These are phyloP conservation scores for Suhomyces vadensis DNA, from an alignment of 805 yeast genomes.

Conservation along the genomic window DNA sequence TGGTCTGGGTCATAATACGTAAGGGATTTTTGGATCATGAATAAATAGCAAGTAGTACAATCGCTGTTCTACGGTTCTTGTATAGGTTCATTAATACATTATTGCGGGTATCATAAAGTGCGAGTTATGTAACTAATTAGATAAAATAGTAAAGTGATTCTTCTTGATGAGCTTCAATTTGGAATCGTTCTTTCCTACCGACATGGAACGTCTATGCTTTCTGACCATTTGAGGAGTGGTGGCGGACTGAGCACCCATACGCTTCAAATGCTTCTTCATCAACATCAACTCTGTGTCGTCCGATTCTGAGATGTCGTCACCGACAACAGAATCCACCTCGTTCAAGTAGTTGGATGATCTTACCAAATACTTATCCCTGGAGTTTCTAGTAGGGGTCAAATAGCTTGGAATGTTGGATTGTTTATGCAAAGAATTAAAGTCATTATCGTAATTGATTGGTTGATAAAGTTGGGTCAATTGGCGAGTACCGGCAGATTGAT, in stretches of 20 bases:
- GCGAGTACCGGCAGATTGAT: constrained; percentile 1
- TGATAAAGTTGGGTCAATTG: constrained; percentile 31
- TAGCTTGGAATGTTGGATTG: constrained; percentile 30
- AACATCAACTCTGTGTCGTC: constrained; percentile 22
- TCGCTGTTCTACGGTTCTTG: not conserved
- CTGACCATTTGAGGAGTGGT: constrained; percentile 5
- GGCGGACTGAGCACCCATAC: not conserved
- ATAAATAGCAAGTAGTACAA: no score
- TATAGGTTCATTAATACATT: constrained; percentile 4
- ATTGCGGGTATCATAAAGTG: constrained; percentile 2
- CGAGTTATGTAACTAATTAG: constrained; percentile 12
- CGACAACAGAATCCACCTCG: constrained; percentile 12
- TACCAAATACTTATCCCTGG: constrained; percentile 21
- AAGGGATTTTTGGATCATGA: no score
- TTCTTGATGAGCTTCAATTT: constrained; percentile 36
- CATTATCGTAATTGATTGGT: constrained; percentile 32
- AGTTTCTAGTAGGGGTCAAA: constrained; percentile 36
- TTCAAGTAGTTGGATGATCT: constrained; percentile 8
- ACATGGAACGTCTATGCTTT: constrained; percentile 35
- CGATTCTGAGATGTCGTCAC: constrained; percentile 10
- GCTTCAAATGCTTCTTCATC: constrained; percentile 5
- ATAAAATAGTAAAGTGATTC: constrained; percentile 29
- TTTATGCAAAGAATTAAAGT: constrained; percentile 31
- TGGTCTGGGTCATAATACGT: no score
- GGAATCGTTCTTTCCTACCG: constrained; percentile 41